A percentile compares a stretch with the other conserved stretches of the same genome.
phyloP scores from a whole-genome alignment of 2,329 filamentous ascomycete species.

The Sordariomycetes sp. region DNA sequence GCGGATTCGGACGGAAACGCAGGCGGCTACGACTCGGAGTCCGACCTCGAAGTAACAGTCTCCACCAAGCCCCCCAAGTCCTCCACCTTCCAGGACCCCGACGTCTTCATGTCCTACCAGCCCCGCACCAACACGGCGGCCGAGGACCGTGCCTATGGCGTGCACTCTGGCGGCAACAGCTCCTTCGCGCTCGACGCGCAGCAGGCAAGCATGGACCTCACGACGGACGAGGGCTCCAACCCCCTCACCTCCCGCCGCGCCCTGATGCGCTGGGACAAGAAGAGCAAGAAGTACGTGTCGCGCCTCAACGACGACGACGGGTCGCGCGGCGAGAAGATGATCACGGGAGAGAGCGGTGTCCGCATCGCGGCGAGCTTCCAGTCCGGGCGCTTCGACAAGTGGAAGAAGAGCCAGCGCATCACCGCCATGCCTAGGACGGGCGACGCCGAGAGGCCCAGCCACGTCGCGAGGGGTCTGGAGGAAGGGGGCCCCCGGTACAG shows the following conservation, averaged over 20 bases:
- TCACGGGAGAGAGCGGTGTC: slow-evolving; percentile 81
- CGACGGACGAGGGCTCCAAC: slow-evolving; percentile 72
- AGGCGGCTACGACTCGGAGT: slow-evolving; percentile 36
- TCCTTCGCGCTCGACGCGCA: slow-evolving; percentile 86
- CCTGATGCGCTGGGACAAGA: slow-evolving; percentile 87
- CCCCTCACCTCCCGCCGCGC: slow-evolving; percentile 58
- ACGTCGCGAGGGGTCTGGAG: slow-evolving; percentile 6
- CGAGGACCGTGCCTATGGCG: slow-evolving; percentile 87
- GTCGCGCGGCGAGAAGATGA: slow-evolving; percentile 56
- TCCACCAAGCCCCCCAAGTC: slow-evolving; percentile 41
- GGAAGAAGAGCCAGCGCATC: slow-evolving; percentile 78
- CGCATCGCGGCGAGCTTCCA: slow-evolving; percentile 94
- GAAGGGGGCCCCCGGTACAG: slow-evolving; percentile 44
- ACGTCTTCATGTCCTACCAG: slow-evolving; percentile 94
- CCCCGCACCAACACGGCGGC: slow-evolving; percentile 68
- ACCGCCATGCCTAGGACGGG: slow-evolving; percentile 68
- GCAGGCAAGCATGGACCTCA: slow-evolving; percentile 80
- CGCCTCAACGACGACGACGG: slow-evolving; percentile 92
- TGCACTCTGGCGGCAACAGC: slow-evolving; percentile 56
- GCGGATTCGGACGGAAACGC: slow-evolving; percentile 11
- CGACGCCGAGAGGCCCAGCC: slow-evolving; percentile 50
- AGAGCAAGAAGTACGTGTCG: slow-evolving; percentile 87
- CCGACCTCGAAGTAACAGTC: slow-evolving; percentile 59
- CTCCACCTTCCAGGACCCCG: slow-evolving; percentile 65
- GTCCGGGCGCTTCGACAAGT: slow-evolving; percentile 83